A percentile compares a stretch with the other conserved stretches of the same genome.
Conservation (phyloP, 495 filamentous ascomycete genomes). For the Penicillium lividum region DNA sequence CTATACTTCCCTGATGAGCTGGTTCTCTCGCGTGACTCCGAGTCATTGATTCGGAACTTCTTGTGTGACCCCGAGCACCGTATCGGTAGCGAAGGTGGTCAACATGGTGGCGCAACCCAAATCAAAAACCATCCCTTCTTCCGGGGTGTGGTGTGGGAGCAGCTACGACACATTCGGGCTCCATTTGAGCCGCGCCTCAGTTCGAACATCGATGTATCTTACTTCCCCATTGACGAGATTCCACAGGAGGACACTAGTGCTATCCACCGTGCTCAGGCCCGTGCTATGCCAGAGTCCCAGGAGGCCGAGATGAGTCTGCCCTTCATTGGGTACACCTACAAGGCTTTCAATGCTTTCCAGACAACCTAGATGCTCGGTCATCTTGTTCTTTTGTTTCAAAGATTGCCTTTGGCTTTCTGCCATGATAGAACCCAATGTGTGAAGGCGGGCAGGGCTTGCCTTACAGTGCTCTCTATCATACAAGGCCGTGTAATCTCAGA, state of each 20-base stretch:
- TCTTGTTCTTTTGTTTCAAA: constrained; percentile 1
- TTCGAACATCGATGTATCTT: constrained; percentile 93
- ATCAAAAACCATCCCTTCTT: constrained; percentile 96
- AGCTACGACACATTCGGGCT: constrained; percentile 85
- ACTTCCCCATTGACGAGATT: constrained; percentile 98
- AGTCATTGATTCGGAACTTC: constrained; percentile 85
- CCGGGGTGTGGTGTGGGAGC: constrained; percentile 91
- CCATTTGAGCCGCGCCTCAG: constrained; percentile 92
- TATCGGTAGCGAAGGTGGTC: constrained; percentile 64
- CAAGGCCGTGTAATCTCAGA: constrained; percentile 13
- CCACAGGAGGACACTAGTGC: constrained; percentile 84
- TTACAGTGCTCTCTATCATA: constrained; percentile 21
- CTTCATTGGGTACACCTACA: constrained; percentile 98
- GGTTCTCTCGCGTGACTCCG: constrained; percentile 80
- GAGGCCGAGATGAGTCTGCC: constrained; percentile 88
- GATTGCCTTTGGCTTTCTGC: not conserved
- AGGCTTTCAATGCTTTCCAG: constrained; percentile 87
- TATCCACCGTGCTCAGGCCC: constrained; percentile 66
- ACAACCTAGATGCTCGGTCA: constrained; percentile 27
- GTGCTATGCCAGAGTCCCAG: constrained; percentile 60
- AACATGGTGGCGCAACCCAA: constrained; percentile 76
- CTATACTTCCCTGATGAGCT: constrained; percentile 97
- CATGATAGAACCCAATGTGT: not conserved
- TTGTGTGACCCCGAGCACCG: constrained; percentile 90
- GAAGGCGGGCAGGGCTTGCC: constrained; percentile 44